These are phyloP conservation scores for Trichopus zeylanicus DNA, from an alignment of 116 monocot genomes.

Conservation along the genomic window DNA sequence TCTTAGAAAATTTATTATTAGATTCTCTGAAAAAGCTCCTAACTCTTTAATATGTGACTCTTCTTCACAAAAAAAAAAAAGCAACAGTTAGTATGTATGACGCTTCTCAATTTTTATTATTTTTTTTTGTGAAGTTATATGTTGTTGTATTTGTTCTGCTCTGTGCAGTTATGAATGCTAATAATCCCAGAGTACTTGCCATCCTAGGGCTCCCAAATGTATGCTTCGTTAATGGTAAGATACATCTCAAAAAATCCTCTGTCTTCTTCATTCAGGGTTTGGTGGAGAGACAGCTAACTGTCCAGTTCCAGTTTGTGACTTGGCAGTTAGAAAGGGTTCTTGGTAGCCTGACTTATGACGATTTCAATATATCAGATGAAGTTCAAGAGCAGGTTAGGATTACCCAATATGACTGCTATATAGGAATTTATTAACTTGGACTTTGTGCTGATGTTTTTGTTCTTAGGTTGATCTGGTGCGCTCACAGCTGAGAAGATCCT, in stretches of 20 bases:
- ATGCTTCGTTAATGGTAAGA: constrained; percentile 1
- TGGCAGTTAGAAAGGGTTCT: constrained; percentile 81
- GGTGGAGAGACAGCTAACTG: constrained; percentile 18
- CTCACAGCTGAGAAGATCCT: constrained; percentile 58
- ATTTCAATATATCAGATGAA: constrained; percentile 80
- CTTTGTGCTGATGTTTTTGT: constrained; percentile 2
- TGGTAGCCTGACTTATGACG: constrained; percentile 40
- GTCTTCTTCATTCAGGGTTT: constrained; percentile 32
- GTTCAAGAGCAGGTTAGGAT: constrained; percentile 71
- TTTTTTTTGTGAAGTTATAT: too few species aligned
- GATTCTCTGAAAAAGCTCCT: too few species aligned
- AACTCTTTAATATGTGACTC: too few species aligned
- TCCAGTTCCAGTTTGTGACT: constrained; percentile 73
- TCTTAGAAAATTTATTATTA: too few species aligned
- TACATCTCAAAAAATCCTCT: constrained; percentile 11
- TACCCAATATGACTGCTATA: not conserved
- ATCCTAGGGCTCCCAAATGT: not conserved
- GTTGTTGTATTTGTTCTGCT: too few species aligned
- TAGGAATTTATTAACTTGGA: not conserved
- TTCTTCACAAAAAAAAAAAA: too few species aligned
- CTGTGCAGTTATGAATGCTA: too few species aligned
- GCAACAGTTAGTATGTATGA: too few species aligned
- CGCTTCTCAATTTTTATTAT: too few species aligned
- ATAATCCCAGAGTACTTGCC: too few species aligned
- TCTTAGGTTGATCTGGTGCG: constrained; percentile 68